Conservation (phyloP, 805 yeast genomes). For the Ogataea corticis region DNA sequence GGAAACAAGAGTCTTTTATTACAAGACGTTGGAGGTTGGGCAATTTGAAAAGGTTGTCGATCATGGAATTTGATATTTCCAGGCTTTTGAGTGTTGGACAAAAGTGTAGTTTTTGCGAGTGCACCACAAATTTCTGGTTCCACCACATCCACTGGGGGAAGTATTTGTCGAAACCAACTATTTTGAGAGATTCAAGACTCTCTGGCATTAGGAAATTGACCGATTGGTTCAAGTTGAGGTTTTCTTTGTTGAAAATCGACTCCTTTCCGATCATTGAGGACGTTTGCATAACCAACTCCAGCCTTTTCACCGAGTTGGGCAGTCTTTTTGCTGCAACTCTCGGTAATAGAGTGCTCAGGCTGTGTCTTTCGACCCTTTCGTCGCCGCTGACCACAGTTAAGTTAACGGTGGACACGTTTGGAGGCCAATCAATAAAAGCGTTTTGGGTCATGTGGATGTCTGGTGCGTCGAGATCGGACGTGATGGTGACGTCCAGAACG, state of each 20-base stretch:
- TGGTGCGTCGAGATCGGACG: slow-evolving; percentile 6
- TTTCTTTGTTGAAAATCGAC: slow-evolving; percentile 9
- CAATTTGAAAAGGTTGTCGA: slow-evolving; percentile 6
- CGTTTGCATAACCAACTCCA: slow-evolving; percentile 7
- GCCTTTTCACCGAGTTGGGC: slow-evolving; percentile 5
- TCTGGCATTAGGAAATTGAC: slow-evolving; percentile 10
- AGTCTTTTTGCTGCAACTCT: slow-evolving; percentile 4
- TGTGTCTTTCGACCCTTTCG: slow-evolving; percentile 10
- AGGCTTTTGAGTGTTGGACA: slow-evolving; percentile 4
- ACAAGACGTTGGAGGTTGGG: slow-evolving; percentile 6
- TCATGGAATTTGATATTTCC: slow-evolving; percentile 11
- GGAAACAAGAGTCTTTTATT: slow-evolving; percentile 12
- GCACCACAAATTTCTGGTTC: slow-evolving; percentile 13
- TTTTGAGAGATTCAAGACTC: slow-evolving; percentile 3
- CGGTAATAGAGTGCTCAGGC: slow-evolving; percentile 10
- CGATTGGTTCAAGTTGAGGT: slow-evolving; percentile 6
- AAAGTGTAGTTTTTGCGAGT: slow-evolving; percentile 6
- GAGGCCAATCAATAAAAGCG: slow-evolving; percentile 12
- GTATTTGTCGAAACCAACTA: slow-evolving; percentile 13
- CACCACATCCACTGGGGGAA: slow-evolving; percentile 21
- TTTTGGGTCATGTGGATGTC: neutral
- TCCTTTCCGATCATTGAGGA: slow-evolving; percentile 14
- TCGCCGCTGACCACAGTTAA: slow-evolving; percentile 11
- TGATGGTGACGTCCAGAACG: slow-evolving; percentile 6
- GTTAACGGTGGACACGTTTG: neutral